These are phyloP conservation scores for Tricholoma hemisulphureum DNA, from an alignment of 768 basidiomycete species.

Conservation along the genomic window DNA sequence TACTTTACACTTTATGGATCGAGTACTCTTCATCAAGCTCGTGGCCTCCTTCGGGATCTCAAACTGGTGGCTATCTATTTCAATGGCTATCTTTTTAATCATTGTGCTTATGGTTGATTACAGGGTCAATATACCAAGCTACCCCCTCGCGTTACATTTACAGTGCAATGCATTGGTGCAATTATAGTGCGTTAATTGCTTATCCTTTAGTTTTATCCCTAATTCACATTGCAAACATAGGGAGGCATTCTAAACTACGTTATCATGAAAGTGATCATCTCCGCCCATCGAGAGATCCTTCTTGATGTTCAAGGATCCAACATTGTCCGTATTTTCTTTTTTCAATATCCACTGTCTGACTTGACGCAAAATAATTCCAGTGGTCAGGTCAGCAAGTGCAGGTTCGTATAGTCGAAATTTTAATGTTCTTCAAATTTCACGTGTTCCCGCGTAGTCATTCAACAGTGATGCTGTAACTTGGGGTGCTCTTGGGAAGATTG, in stretches of 20 bases:
- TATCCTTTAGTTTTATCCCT: no score
- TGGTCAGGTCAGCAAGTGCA: constrained; percentile 49
- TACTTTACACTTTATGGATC: constrained; percentile 44
- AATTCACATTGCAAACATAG: constrained; percentile 11
- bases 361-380: no score
- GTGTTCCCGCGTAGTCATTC: no score
- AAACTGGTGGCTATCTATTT: constrained; percentile 39
- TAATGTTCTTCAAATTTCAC: no score
- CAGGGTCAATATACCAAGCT: constrained; percentile 53
- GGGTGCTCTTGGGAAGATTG: constrained; percentile 51
- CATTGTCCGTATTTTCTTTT: constrained; percentile 33
- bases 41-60: constrained; percentile 54
- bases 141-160: constrained; percentile 62
- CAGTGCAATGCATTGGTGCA: constrained; percentile 55
- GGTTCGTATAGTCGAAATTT: no score
- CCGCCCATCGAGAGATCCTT: constrained; percentile 46
- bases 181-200: constrained; percentile 50
- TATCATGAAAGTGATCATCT: constrained; percentile 57
- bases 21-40: constrained; percentile 48
- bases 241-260: constrained; percentile 44
- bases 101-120: no score
- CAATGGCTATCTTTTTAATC: no score
- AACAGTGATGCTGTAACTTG: constrained; percentile 54
- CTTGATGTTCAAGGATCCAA: constrained; percentile 52
- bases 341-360: no score